Evolutionary conservation across 345 rosid genomes (phyloP), one percentile per base, ranked within the genome.

Genomic region (Tarenaya hassleriana): DNA sequence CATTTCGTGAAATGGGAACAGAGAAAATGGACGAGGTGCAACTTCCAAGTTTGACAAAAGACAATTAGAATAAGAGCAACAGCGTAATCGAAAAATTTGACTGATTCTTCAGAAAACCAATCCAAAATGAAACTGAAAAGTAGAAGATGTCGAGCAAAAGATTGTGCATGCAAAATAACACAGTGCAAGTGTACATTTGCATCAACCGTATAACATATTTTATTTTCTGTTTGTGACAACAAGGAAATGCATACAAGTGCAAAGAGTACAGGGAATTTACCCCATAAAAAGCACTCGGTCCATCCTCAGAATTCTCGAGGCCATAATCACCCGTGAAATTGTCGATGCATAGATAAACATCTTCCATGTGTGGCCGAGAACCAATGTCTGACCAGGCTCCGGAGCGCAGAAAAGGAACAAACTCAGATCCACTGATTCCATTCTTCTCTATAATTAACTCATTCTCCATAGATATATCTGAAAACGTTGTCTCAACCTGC

Each of bases 311-410:
- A 46, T 62, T 55, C 62, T 60, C 17, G 29, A 16, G 41, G 55
- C 82, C 75, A 60, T 76, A 76, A 11, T 67, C 75, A 64, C 70
- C 63, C 38, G 86, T 77, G 67, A 90, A 52, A 62, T 86, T 78
- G 3, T 68, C 72, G 21, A 90, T 86, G 76, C 97, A 83, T 55
- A 86, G 44, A 62, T 79, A 73, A 13, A 84, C 82, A 61, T 90
- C 97, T 68, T 90, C 97, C 95, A 90, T 86, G 44, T 72, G 34
- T 34, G 47, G 8, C 29, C 95, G 84, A 17, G 50, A 50, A 4
- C 91, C 80, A 35, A 86, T 83, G 57, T 86, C 86, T 27, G 91
- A 69, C 76, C 86, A 90, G 41, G 81, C 86, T 58, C 95, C 97
- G 1, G 95, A 80, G 8, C 86, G 81, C 53, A 83, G 77, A 24